A percentile compares a stretch with the other conserved stretches of the same genome.
Conservation (phyloP, 2,329 filamentous ascomycete genomes). For the Monilinia vaccinii-corymbosi region DNA sequence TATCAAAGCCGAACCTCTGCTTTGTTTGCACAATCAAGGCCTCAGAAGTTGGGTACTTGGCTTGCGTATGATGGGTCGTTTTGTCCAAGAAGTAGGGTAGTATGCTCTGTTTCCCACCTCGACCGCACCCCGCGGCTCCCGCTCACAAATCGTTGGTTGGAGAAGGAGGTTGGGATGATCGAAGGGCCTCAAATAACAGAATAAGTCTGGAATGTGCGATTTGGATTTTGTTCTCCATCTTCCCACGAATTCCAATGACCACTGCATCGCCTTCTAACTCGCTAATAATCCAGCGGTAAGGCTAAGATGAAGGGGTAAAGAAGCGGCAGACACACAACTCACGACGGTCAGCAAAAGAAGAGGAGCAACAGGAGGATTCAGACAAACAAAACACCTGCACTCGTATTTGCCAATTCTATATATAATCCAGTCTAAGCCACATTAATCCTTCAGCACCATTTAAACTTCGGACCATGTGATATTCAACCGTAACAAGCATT, state of each 20-base stretch:
- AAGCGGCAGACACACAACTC: no score
- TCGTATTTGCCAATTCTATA: no score
- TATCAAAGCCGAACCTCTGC: no score
- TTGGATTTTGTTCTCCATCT: conserved; percentile 23
- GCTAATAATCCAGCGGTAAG: no score
- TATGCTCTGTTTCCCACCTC: conserved; percentile 55
- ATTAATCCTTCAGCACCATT: no score
- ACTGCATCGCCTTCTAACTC: conserved; percentile 26
- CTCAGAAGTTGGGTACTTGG: background rate
- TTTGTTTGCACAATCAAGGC: conserved; percentile 39
- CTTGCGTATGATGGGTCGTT: conserved; percentile 24
- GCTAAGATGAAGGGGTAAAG: no score
- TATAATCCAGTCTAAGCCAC: no score
- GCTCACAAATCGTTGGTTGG: conserved; percentile 33
- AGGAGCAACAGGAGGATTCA: no score
- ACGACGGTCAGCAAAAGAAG: no score
- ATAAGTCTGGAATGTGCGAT: conserved; percentile 30
- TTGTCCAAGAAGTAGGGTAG: conserved; percentile 38
- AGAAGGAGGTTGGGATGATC: conserved; percentile 21
- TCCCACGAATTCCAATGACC: conserved; percentile 16
- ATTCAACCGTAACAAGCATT: no score
- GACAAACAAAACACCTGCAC: no score
- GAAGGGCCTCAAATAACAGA: conserved; percentile 34
- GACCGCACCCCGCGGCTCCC: conserved; percentile 52
- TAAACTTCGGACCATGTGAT: background rate